phyloP scores from a whole-genome alignment of 495 filamentous ascomycete genomes.

The Daldinia childiae region DNA sequence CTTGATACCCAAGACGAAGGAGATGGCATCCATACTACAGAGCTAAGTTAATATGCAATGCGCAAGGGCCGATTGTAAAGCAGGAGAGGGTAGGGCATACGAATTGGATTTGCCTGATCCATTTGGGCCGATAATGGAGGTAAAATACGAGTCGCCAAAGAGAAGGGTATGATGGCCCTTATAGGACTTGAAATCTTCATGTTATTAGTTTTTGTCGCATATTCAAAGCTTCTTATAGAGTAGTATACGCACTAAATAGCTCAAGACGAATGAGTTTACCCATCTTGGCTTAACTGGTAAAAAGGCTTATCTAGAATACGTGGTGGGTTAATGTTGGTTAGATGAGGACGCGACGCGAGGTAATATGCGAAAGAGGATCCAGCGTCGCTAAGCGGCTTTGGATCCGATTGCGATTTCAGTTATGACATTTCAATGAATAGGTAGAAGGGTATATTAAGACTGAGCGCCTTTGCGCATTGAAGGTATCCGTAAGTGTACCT shows the following conservation, averaged over 20 bases:
- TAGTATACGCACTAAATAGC: constrained; percentile 78
- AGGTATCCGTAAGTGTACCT: constrained; percentile 7
- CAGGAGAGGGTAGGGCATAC: constrained; percentile 61
- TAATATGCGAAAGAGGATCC: constrained; percentile 34
- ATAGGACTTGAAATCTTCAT: constrained; percentile 97
- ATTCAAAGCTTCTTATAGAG: constrained; percentile 6
- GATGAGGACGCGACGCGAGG: constrained; percentile 40
- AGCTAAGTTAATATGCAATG: constrained; percentile 6
- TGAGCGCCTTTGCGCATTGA: constrained; percentile 4
- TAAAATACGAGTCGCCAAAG: constrained; percentile 99
- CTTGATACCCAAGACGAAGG: constrained; percentile 98
- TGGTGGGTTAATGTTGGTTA: constrained; percentile 1
- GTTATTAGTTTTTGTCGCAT: constrained; percentile 41
- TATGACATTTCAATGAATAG: constrained; percentile 38
- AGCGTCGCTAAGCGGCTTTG: constrained; percentile 31
- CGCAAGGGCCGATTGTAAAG: neutral
- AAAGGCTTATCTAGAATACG: constrained; percentile 14
- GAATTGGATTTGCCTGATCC: constrained; percentile 99
- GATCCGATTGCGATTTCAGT: constrained; percentile 16
- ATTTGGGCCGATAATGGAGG: constrained; percentile 99
- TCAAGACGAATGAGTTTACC: constrained; percentile 94
- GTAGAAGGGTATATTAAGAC: constrained; percentile 9
- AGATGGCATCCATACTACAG: constrained; percentile 96
- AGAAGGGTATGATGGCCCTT: constrained; percentile 91
- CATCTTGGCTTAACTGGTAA: constrained; percentile 51